Evolutionary conservation across 2,329 filamentous ascomycete species (phyloP).

Genomic region (Phaeosphaeriaceae sp.): DNA sequence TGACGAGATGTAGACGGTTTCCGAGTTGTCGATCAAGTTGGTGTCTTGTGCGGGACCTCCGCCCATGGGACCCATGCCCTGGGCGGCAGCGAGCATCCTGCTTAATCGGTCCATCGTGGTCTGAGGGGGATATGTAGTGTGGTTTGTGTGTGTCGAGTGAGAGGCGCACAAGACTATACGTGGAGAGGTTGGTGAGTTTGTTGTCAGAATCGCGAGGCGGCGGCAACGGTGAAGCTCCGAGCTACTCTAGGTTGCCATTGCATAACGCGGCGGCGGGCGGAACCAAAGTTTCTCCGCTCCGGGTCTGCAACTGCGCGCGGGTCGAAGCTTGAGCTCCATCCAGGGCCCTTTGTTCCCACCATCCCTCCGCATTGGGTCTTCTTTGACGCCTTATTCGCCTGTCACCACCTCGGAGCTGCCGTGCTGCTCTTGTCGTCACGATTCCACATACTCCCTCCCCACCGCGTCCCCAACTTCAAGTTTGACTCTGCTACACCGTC

Average conservation of each 20-base stretch:
- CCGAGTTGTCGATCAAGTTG: conserved; percentile 96
- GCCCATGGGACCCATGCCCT: conserved; percentile 71
- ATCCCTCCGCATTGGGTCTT: neutral
- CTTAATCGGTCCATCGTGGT: conserved; percentile 85
- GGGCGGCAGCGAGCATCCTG: conserved; percentile 80
- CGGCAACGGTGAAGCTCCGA: conserved; percentile 19
- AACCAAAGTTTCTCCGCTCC: conserved; percentile 1
- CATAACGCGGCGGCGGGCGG: neutral
- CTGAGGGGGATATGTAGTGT: conserved; percentile 1
- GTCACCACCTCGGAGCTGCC: neutral
- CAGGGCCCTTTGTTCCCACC: conserved; percentile 1
- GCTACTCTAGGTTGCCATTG: conserved; percentile 1
- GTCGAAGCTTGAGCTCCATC: conserved; percentile 13
- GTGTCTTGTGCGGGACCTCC: conserved; percentile 67
- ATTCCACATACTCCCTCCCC: neutral
- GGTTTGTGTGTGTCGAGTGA: neutral
- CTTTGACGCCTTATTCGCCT: neutral
- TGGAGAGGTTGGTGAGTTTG: conserved; percentile 1
- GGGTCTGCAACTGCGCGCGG: neutral
- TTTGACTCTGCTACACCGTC: neutral
- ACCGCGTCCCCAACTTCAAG: neutral
- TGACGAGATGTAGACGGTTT: conserved; percentile 99
- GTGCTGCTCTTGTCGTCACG: neutral
- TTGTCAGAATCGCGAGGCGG: conserved; percentile 9
- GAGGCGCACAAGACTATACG: conserved; percentile 4